These are phyloP conservation scores for Tricholoma sp. DNA, from an alignment of 768 basidiomycete genomes.

Conservation along the genomic window DNA sequence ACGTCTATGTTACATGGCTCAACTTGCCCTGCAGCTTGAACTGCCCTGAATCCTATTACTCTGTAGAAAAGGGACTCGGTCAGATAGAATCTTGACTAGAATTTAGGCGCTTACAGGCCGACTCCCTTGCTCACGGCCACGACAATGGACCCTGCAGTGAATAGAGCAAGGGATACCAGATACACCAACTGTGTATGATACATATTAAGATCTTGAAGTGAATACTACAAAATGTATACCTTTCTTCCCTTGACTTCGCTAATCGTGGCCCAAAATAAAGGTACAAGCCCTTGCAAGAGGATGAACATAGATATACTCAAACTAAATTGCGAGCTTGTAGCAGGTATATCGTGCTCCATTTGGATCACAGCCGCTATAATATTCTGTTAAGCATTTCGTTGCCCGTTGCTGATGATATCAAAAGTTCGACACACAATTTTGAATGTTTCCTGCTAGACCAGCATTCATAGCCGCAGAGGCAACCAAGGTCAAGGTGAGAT, in stretches of 20 bases:
- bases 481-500: constrained; percentile 41
- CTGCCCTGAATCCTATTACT: constrained; percentile 62
- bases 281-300: constrained; percentile 61
- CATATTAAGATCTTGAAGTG: background rate
- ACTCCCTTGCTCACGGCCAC: constrained; percentile 54
- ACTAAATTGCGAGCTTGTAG: constrained; percentile 58
- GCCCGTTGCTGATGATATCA: background rate
- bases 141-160: constrained; percentile 49
- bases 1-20: constrained; percentile 6
- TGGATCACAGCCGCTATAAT: constrained; percentile 54
- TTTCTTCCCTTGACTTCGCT: constrained; percentile 77
- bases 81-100: background rate
- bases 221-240: constrained; percentile 28
- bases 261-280: constrained; percentile 61
- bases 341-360: constrained; percentile 55
- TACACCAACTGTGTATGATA: constrained; percentile 46
- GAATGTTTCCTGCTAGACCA: constrained; percentile 53
- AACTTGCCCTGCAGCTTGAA: constrained; percentile 61
- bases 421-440: constrained; percentile 46
- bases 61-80: constrained; percentile 16
- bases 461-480: constrained; percentile 52
- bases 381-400: background rate
- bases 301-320: constrained; percentile 70
- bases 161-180: constrained; percentile 44
- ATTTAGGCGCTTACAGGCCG: constrained; percentile 29